These are phyloP conservation scores for Trametes hirsuta DNA, from an alignment of 1,284 basidiomycete genomes.

Conservation along the genomic window DNA sequence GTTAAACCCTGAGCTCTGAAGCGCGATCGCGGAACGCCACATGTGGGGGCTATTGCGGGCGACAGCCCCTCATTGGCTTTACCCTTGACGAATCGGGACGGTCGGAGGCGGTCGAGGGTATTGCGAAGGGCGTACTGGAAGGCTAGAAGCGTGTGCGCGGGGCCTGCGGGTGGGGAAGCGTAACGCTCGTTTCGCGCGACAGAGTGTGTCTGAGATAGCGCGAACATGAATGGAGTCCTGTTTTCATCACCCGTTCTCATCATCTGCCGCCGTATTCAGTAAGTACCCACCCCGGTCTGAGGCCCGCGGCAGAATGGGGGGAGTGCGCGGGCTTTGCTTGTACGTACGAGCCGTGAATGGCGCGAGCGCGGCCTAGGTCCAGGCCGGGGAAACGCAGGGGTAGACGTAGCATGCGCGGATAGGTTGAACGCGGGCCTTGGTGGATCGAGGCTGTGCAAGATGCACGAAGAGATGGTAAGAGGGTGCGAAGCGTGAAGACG, in stretches of 20 bases:
- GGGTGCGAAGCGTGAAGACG: constrained; percentile 4
- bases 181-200: neutral
- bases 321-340: constrained; percentile 1
- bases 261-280: constrained; percentile 7
- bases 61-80: neutral
- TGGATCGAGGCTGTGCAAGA: constrained; percentile 3
- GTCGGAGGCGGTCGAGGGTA: neutral
- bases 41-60: neutral
- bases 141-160: neutral
- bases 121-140: neutral
- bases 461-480: neutral
- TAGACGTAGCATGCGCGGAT: neutral
- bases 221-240: neutral
- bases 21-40: neutral
- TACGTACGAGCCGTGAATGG: constrained; percentile 12
- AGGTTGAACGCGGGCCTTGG: neutral
- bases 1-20: neutral
- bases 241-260: neutral
- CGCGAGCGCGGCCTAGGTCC: constrained; percentile 5
- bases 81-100: neutral
- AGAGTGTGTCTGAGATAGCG: neutral
- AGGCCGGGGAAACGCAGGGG: neutral
- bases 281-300: neutral
- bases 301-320: neutral
- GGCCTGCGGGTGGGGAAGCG: constrained; percentile 6